Conservation (phyloP, 257 asterid species). For the Penstemon eatonii region DNA sequence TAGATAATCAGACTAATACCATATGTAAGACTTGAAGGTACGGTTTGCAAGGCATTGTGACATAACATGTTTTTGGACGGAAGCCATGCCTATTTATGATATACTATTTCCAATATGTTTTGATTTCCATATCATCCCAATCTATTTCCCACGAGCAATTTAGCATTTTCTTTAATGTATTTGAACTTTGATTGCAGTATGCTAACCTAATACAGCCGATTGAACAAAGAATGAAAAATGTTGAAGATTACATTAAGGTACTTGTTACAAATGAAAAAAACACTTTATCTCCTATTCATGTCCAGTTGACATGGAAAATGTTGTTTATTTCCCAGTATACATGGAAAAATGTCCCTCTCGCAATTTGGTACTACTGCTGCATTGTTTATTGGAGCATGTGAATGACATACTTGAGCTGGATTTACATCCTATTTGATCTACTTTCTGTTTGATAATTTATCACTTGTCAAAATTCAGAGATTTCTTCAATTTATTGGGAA, state of each 20-base stretch:
- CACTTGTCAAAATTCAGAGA: neutral
- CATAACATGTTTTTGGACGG: neutral
- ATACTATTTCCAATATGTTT: neutral
- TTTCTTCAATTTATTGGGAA: neutral
- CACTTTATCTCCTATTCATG: neutral
- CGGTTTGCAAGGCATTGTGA: neutral
- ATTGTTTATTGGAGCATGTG: neutral
- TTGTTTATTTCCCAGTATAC: neutral
- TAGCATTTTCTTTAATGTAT: constrained; percentile 20
- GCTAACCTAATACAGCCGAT: constrained; percentile 67
- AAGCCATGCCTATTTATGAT: neutral
- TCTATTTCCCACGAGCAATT: constrained; percentile 15
- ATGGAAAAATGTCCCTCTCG: neutral
- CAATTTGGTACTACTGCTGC: neutral
- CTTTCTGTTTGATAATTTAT: neutral
- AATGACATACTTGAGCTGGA: neutral
- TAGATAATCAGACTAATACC: constrained; percentile 1
- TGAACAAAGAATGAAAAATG: constrained; percentile 66
- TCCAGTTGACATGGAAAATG: constrained; percentile 8
- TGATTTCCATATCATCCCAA: constrained; percentile 3
- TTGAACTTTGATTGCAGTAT: constrained; percentile 51
- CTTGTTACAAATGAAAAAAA: constrained; percentile 1
- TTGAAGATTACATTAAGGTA: constrained; percentile 80
- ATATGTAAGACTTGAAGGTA: constrained; percentile 7
- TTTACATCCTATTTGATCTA: neutral